A percentile compares a stretch with the other conserved stretches of the same genome.
These are phyloP conservation scores for Naganishia randhawae DNA, from an alignment of 768 basidiomycete genomes.

Conservation along the genomic window DNA sequence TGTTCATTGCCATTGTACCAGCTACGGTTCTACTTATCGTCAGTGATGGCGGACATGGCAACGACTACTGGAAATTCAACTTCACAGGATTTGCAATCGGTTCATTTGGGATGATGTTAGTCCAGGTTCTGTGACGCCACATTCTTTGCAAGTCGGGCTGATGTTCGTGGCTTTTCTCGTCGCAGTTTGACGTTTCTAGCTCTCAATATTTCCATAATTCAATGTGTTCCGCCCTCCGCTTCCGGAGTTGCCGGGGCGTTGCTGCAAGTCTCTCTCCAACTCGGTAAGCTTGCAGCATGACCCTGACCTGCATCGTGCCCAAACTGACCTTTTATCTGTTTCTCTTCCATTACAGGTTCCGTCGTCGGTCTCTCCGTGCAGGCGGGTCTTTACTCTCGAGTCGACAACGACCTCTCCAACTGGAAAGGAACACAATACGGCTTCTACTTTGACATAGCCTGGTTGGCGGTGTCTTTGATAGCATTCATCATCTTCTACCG, in stretches of 20 bases:
- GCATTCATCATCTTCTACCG: constrained; percentile 28
- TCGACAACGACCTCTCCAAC: constrained; percentile 34
- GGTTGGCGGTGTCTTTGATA: constrained; percentile 19
- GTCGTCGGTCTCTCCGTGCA: constrained; percentile 45
- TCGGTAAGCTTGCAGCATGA: constrained; percentile 16
- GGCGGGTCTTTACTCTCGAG: constrained; percentile 39
- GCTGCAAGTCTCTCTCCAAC: constrained; percentile 37
- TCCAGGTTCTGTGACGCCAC: neutral
- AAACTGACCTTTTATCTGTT: neutral
- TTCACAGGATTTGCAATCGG: constrained; percentile 45
- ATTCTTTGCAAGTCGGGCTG: neutral
- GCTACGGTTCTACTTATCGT: constrained; percentile 38
- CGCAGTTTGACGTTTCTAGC: constrained; percentile 10
- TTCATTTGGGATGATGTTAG: constrained; percentile 3
- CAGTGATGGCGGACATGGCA: constrained; percentile 41
- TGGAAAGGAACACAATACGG: constrained; percentile 39
- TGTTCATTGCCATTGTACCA: constrained; percentile 12
- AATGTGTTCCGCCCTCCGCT: constrained; percentile 43
- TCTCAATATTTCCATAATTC: constrained; percentile 37
- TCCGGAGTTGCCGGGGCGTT: constrained; percentile 42
- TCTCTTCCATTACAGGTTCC: constrained; percentile 34
- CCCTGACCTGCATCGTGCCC: neutral
- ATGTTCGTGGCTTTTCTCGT: neutral
- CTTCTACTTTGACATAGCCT: constrained; percentile 37
- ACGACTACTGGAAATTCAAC: constrained; percentile 43